Evolutionary conservation across 2,329 filamentous ascomycete genomes (phyloP).

Genomic region (Aureobasidium namibiae): DNA sequence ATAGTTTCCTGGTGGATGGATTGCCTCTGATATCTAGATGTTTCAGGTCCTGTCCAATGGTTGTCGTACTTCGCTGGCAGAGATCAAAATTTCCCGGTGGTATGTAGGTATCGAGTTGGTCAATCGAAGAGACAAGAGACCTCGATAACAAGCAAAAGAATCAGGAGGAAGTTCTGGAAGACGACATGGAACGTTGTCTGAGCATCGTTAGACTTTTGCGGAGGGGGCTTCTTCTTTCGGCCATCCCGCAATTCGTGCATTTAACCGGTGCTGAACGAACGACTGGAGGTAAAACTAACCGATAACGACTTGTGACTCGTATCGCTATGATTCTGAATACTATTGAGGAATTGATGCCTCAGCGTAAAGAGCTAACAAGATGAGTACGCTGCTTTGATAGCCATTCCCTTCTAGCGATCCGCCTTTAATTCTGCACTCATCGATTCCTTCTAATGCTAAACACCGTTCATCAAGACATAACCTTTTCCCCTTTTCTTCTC

Average conservation of each 20-base stretch:
- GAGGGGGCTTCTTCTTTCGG: background rate
- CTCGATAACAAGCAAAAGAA: background rate
- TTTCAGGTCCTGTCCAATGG: background rate
- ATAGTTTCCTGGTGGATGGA: no score
- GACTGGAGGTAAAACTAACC: background rate
- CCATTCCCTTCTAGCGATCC: background rate
- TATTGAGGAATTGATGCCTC: background rate
- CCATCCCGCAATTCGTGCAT: background rate
- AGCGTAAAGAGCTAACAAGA: background rate
- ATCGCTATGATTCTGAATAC: background rate
- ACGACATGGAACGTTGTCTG: background rate
- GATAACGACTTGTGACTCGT: background rate
- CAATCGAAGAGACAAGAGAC: background rate
- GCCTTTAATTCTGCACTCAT: background rate
- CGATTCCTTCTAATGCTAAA: background rate
- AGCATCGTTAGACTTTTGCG: background rate
- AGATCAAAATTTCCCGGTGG: no score
- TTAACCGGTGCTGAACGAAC: background rate
- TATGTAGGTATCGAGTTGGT: background rate
- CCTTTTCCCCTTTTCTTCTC: no score
- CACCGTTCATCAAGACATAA: slow-evolving; percentile 7
- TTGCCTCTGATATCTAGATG: no score
- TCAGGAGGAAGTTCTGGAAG: background rate
- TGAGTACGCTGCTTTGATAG: background rate
- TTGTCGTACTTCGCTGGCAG: no score